Evolutionary conservation across 306 rosid species (phyloP).

Genomic region (Myrica gale): DNA sequence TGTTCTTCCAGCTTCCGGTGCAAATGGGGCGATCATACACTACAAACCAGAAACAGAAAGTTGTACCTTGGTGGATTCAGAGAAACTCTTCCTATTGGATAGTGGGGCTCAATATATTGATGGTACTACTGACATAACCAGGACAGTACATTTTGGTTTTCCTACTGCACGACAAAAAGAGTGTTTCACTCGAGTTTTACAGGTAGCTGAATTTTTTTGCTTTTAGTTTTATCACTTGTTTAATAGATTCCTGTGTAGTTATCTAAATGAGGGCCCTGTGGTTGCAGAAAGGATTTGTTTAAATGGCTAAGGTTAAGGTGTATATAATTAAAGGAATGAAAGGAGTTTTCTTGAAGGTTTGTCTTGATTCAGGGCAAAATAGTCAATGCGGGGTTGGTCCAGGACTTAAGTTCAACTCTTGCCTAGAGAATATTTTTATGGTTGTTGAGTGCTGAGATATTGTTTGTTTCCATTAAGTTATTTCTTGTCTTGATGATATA

Average conservation of each 20-base stretch:
- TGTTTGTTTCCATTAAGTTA: background rate
- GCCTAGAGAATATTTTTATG: background rate
- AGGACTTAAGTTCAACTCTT: background rate
- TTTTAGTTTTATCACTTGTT: background rate
- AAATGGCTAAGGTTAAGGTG: background rate
- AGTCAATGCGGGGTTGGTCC: background rate
- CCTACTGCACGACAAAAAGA: slow-evolving; percentile 70
- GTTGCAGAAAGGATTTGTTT: background rate
- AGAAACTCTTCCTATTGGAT: slow-evolving; percentile 82
- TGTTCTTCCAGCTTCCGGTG: slow-evolving; percentile 70
- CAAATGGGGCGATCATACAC: slow-evolving; percentile 95
- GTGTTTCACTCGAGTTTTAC: slow-evolving; percentile 91
- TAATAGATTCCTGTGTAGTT: background rate
- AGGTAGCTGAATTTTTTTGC: slow-evolving; percentile 40
- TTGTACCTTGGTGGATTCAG: slow-evolving; percentile 72
- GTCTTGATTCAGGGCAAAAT: background rate
- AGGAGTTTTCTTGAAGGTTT: background rate
- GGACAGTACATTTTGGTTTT: slow-evolving; percentile 93
- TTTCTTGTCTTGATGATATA: background rate
- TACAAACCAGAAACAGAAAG: slow-evolving; percentile 83
- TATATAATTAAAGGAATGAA: background rate
- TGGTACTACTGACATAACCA: slow-evolving; percentile 93
- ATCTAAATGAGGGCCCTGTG: background rate
- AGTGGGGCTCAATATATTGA: slow-evolving; percentile 97
- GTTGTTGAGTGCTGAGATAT: background rate